Conservation (phyloP, 257 asterid species). For the Oldenlandia corymbosa region DNA sequence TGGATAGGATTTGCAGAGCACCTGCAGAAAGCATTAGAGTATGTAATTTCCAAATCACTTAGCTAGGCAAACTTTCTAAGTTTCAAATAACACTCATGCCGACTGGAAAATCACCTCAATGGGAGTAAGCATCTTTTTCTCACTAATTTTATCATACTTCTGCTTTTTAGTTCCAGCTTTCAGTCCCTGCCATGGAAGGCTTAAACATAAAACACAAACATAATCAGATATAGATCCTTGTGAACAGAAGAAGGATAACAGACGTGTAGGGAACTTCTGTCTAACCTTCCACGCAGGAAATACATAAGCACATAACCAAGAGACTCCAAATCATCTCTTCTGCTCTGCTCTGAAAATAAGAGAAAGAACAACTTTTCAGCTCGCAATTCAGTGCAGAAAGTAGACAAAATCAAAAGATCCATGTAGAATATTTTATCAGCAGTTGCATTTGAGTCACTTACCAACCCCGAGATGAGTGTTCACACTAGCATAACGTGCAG, state of each 20-base stretch:
- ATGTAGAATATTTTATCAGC: conserved; percentile 4
- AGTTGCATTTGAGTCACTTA: conserved; percentile 31
- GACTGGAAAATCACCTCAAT: conserved; percentile 86
- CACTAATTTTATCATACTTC: conserved; percentile 93
- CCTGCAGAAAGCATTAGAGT: conserved; percentile 34
- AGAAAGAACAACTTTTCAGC: conserved; percentile 7
- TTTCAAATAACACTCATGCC: no score
- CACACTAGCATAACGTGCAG: conserved; percentile 97
- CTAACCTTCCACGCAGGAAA: conserved; percentile 88
- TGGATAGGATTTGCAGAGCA: conserved; percentile 85
- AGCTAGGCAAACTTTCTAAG: no score
- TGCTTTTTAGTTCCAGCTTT: conserved; percentile 98
- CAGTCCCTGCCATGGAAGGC: conserved; percentile 98
- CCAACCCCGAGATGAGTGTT: conserved; percentile 99
- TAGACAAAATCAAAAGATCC: background rate
- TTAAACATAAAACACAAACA: conserved; percentile 22
- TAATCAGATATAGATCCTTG: background rate
- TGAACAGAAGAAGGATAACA: background rate
- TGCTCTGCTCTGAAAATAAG: conserved; percentile 75
- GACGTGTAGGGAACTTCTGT: background rate
- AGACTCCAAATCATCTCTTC: conserved; percentile 95
- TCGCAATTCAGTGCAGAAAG: background rate
- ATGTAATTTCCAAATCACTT: background rate
- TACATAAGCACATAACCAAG: conserved; percentile 96
- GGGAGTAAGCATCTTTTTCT: conserved; percentile 95